Base-by-base conservation (phyloP, 2,329 filamentous ascomycete genomes). In the Xylaria sp. region DNA sequence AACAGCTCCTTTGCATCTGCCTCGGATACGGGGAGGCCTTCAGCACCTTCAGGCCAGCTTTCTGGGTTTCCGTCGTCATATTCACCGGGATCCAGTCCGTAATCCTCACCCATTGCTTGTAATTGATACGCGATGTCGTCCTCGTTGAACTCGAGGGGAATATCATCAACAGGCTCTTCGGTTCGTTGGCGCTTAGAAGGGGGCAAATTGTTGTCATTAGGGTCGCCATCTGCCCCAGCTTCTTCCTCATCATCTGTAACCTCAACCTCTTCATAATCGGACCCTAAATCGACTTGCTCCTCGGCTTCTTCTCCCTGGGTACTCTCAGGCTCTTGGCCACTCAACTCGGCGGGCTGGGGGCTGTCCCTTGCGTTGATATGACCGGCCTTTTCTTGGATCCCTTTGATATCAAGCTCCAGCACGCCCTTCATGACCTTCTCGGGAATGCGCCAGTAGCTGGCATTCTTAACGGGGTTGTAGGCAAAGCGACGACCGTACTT, bases 381-480 rank as follows among this genome's bases (percentile, higher is more conserved):
- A 0, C 71, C 72, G 0, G 80, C 81, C 78, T 87, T 85, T 70
- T 84, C 77, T 78, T 86, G 79, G 77, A 89, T 89, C 61, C 86
- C 85, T 67, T 89, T 87, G 73, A 90, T 87, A 75, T 97, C 92
- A 57, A 92, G 79, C 65, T 87, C 84, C 52, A 89, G 68, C 55
- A 95, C 91, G 13, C 87, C 92, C 62, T 90, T 88, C 83, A 93
- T 89, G 35, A 99, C 83, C 74, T 95, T 89, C 57, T 92, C 87
- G 0, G 95, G 95, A 70, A 97, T 95, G 71, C 92, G 92, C 95
- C 96, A 99, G 76, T 93, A 93, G 76, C 93, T 98, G 68, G 93
- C 85, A 37, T 94, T 91, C 67, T 94, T 97, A 55, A 85, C 84
- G 0, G 88, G 86, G 68, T 99, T 97, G 79, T 96, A 91, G 2